Base-by-base conservation (phyloP, 306 rosid species). In the Corylus avellana region DNA sequence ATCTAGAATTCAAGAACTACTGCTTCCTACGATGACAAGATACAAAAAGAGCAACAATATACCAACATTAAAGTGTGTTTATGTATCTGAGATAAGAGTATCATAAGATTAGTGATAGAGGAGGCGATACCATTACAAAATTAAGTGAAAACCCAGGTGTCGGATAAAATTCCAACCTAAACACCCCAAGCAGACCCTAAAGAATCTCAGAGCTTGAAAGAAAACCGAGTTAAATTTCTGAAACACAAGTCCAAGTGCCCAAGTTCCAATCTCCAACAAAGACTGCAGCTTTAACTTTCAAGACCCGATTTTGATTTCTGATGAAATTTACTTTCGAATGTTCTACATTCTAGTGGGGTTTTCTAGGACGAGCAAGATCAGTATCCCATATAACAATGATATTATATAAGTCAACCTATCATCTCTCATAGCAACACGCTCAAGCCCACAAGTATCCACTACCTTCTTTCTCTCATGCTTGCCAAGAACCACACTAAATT, bases 1-100 rank as follows among this genome's bases (percentile, higher is more conserved):
- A 39, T 62, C 44, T 68, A 68, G 13, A 68, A 49, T 39, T 68
- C 72, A 42, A 68, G 72, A 68, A n/a, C 72, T 22, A 39, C 12
- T 68, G 27, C 27, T 42, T 67, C 72, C 50, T n/a, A 68, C 0
- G 27, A 51, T 18, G 51, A 4, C 8, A 42, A 44, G 53, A 68
- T 22, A 68, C 22, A 16, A 63, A 12, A 32, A 63, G 7, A 18
- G 46, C 22, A 5, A 29, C 29, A 20, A 63, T 29, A 6, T 46
- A n/a, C 1, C 29, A 39, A 68, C 9, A 37, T 66, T 66, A 66
- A 9, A 7, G 66, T 25, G 66, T 59, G 37, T 25, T 59, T 59
- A 66, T 37, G 18, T 14, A 12, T 18, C 48, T 66, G 20, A 64
- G 71, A 37, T 61, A 7, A 7, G 9, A 14, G 25, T 25, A 16